Evolutionary conservation across 148 eudicot genomes (phyloP), one percentile per base, ranked within the genome.

Genomic region (Silene conica): DNA sequence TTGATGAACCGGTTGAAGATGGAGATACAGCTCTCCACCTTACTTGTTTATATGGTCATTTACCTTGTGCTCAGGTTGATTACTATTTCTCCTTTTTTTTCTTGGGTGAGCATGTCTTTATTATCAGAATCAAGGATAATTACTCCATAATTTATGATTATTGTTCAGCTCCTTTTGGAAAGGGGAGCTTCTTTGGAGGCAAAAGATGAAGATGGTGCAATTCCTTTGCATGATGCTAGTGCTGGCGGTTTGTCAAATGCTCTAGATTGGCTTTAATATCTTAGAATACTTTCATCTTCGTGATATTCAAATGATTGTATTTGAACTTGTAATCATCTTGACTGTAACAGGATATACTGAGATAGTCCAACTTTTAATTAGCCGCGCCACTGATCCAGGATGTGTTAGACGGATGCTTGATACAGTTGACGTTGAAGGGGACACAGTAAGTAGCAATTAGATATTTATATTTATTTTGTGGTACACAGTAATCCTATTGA

Each of bases 21-120:
- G 96, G 98, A 34, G 98, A 94, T 80, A 91, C 93, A 23, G 90
- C 91, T 66, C 93, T 94, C 78, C 98, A 94, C 81, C 96, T 94
- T 38, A 55, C 90, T 7, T 94, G 98, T 73, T 85, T 94, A 10
- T 94, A 91, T 66, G 98, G 98, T 18, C 85, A 89, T 85, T 66
- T 88, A 81, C 73, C 81, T 50, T 91, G 98, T 78, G 98, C 84
- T 48, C 93, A 94, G 96, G 98, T 94, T 79, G 58, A 69, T 78
- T 78, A 41, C 58, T n/a, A 8, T 55, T 25, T 22, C 43, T 38
- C 43, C 1, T 19, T 38, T 25, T 41, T 23, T 5, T 50, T 52
- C 21, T 25, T 14, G 12, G n/a, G 48, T 41, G 1, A 6, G 5
- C 55, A 43, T 58, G 41, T 14, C 25, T 63, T 0, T 22, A 11